Conservation (phyloP, 768 basidiomycete species). For the Mycena polygramma region DNA sequence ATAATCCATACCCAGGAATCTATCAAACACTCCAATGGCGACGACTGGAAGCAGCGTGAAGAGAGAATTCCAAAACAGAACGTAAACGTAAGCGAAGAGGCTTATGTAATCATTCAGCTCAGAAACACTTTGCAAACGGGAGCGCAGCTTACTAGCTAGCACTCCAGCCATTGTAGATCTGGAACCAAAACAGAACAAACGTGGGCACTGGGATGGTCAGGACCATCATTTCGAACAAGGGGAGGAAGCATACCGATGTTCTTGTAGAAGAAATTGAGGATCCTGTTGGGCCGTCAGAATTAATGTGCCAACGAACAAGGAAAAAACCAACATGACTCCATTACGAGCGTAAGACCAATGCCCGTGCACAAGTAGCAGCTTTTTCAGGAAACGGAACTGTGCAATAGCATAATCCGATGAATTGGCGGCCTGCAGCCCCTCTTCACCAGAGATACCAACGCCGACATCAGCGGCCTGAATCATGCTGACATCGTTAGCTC, state of each 20-base stretch:
- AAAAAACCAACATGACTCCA: constrained; percentile 78
- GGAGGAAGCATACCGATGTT: constrained; percentile 68
- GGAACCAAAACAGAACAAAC: constrained; percentile 98
- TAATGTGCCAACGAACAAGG: neutral
- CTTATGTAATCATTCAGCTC: constrained; percentile 42
- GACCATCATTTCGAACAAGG: neutral
- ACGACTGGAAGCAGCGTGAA: constrained; percentile 96
- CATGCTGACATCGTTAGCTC: constrained; percentile 99
- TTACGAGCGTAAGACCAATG: constrained; percentile 99
- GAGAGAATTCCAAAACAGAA: constrained; percentile 99
- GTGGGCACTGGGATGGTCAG: constrained; percentile 74
- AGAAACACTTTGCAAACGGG: constrained; percentile 1
- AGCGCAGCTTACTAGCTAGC: constrained; percentile 81
- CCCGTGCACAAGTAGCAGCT: constrained; percentile 93
- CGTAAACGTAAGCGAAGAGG: constrained; percentile 92
- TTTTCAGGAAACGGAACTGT: constrained; percentile 93
- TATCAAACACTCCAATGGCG: constrained; percentile 96
- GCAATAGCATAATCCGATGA: constrained; percentile 99
- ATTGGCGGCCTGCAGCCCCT: constrained; percentile 98
- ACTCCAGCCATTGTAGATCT: constrained; percentile 93
- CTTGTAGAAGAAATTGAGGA: constrained; percentile 99
- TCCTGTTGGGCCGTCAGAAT: constrained; percentile 60
- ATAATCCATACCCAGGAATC: constrained; percentile 77
- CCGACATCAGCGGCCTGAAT: constrained; percentile 98
- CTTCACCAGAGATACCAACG: constrained; percentile 96